A percentile compares a stretch with the other conserved stretches of the same genome.
These are phyloP conservation scores for Aspergillus spinulosporus DNA, from an alignment of 2,329 filamentous ascomycete species.

Conservation along the genomic window DNA sequence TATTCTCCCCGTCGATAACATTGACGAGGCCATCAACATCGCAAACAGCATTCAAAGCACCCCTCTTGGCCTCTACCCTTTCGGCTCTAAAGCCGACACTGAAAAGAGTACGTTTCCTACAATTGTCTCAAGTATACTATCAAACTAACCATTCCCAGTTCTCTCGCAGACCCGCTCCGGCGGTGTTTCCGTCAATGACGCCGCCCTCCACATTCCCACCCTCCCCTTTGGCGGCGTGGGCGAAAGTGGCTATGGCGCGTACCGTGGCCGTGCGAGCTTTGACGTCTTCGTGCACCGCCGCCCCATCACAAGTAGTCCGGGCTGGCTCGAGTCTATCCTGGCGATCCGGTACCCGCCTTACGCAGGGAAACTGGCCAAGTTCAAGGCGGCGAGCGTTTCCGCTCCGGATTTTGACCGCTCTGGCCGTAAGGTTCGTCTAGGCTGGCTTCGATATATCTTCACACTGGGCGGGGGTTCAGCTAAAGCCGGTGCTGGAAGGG, in stretches of 20 bases:
- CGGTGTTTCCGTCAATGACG: slow-evolving; percentile 59
- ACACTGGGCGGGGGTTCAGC: slow-evolving; percentile 44
- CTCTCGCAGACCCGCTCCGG: slow-evolving; percentile 65
- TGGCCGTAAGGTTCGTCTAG: slow-evolving; percentile 46
- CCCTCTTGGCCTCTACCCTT: slow-evolving; percentile 79
- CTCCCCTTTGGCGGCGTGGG: slow-evolving; percentile 83
- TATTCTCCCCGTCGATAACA: slow-evolving; percentile 71
- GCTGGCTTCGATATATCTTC: slow-evolving; percentile 42
- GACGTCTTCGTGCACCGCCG: slow-evolving; percentile 64
- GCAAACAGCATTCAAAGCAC: slow-evolving; percentile 81
- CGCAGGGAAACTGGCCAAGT: slow-evolving; percentile 55
- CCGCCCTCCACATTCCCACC: slow-evolving; percentile 71
- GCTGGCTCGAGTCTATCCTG: slow-evolving; percentile 61
- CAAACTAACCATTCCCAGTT: slow-evolving; percentile 44
- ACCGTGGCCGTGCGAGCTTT: slow-evolving; percentile 72
- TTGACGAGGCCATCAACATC: slow-evolving; percentile 83
- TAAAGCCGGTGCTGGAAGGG: slow-evolving; percentile 37
- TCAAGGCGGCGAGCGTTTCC: slow-evolving; percentile 51
- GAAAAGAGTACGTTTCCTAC: slow-evolving; percentile 60
- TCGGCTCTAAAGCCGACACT: slow-evolving; percentile 77
- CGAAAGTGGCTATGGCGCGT: slow-evolving; percentile 71
- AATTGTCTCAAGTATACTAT: background rate
- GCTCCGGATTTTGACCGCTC: slow-evolving; percentile 63
- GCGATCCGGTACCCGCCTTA: slow-evolving; percentile 63
- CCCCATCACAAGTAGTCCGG: slow-evolving; percentile 58